phyloP scores from a whole-genome alignment of 129 eudicot genomes.

The Centella asiatica region DNA sequence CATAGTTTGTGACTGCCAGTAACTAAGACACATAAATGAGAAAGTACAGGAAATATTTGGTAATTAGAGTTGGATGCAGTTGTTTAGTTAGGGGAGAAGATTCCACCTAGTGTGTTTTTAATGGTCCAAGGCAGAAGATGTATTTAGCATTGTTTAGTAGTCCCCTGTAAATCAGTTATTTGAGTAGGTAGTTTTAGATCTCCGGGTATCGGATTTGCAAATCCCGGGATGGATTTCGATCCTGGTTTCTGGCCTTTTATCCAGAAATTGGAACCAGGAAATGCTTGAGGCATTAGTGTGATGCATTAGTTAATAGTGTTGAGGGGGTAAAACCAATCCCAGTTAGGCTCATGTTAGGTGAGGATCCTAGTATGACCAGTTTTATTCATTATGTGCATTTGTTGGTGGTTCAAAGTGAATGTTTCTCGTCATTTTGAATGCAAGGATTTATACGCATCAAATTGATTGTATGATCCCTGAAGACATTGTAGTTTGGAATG shows the following conservation, averaged over 20 bases:
- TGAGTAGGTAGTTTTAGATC: conserved; percentile 2
- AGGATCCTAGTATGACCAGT: conserved; percentile 40
- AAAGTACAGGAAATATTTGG: conserved; percentile 1
- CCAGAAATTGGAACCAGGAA: conserved; percentile 36
- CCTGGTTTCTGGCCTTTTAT: conserved; percentile 38
- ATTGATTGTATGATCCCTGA: no score
- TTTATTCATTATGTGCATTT: neutral
- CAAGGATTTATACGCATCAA: no score
- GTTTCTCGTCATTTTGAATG: neutral
- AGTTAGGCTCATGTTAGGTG: conserved; percentile 38
- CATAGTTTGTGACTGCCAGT: neutral
- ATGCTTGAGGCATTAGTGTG: conserved; percentile 23
- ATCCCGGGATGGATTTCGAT: conserved; percentile 30
- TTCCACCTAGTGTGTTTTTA: conserved; percentile 15
- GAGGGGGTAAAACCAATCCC: conserved; percentile 27
- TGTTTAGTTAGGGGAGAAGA: conserved; percentile 2
- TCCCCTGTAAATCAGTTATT: conserved; percentile 15
- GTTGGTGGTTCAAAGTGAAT: neutral
- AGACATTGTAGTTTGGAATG: no score
- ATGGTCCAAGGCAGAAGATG: neutral
- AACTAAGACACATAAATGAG: neutral
- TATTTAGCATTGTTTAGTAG: conserved; percentile 8
- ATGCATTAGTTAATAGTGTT: conserved; percentile 23
- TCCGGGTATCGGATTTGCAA: conserved; percentile 21
- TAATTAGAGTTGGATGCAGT: neutral